Conservation (phyloP, 345 rosid species). For the Arabis hirsuta region DNA sequence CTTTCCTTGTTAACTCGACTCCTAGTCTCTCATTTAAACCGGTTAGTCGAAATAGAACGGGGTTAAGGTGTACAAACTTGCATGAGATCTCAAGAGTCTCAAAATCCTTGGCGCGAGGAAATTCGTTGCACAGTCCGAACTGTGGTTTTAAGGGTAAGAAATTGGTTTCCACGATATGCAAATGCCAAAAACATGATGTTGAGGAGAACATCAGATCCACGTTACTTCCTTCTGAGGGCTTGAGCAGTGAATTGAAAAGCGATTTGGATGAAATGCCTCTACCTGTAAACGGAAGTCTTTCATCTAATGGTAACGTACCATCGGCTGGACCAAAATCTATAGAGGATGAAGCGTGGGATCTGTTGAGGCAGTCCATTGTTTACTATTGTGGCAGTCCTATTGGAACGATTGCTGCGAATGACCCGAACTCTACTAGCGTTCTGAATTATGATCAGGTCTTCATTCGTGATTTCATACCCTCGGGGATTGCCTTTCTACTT, state of each 20-base stretch:
- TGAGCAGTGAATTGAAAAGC: conserved; percentile 28
- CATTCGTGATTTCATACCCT: conserved; percentile 92
- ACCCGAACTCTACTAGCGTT: conserved; percentile 62
- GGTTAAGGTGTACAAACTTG: conserved; percentile 23
- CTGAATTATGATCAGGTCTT: conserved; percentile 94
- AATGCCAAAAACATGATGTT: conserved; percentile 60
- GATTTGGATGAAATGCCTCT: conserved; percentile 44
- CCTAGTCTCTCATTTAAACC: conserved; percentile 40
- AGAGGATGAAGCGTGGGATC: conserved; percentile 93
- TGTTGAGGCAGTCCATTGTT: conserved; percentile 71
- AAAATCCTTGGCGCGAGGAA: conserved; percentile 17
- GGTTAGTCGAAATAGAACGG: conserved; percentile 25
- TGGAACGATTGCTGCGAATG: conserved; percentile 96
- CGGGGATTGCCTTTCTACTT: conserved; percentile 89
- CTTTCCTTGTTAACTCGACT: conserved; percentile 31
- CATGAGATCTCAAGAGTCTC: conserved; percentile 31
- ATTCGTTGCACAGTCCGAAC: conserved; percentile 23
- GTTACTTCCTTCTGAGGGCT: conserved; percentile 49
- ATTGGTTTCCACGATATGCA: conserved; percentile 48
- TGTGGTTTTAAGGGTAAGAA: conserved; percentile 24
- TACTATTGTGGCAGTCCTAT: conserved; percentile 82
- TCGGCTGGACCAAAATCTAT: conserved; percentile 48
- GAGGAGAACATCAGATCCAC: conserved; percentile 42
- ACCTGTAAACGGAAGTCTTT: conserved; percentile 42
- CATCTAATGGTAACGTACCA: conserved; percentile 44